These are phyloP conservation scores for Xylaria venustula DNA, from an alignment of 495 filamentous ascomycete species.

Conservation along the genomic window DNA sequence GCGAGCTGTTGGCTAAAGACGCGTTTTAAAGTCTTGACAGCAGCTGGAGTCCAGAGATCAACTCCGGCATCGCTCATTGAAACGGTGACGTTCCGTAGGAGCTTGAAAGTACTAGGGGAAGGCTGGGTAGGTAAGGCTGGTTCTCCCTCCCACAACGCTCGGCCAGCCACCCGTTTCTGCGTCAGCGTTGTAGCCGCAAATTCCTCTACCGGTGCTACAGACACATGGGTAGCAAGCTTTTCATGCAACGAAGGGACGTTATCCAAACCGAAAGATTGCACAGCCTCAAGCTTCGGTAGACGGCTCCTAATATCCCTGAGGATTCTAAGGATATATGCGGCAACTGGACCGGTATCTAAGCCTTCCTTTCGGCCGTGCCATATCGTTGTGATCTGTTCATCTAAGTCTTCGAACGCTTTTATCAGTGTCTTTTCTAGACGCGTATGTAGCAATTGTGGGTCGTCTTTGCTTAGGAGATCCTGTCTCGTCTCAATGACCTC, in stretches of 20 bases:
- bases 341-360: slow-evolving; percentile 50
- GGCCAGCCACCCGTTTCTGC: slow-evolving; percentile 44
- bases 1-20: slow-evolving; percentile 47
- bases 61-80: slow-evolving; percentile 68
- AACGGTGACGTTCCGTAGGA: slow-evolving; percentile 62
- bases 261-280: slow-evolving; percentile 45
- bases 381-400: slow-evolving; percentile 49
- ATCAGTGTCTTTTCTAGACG: slow-evolving; percentile 57
- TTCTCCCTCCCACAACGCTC: slow-evolving; percentile 73
- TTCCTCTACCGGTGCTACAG: slow-evolving; percentile 36
- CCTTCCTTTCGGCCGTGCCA: slow-evolving; percentile 45
- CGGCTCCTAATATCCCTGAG: slow-evolving; percentile 71
- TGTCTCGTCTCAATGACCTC: slow-evolving; percentile 66
- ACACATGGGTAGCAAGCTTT: slow-evolving; percentile 44
- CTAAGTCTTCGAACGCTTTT: slow-evolving; percentile 58
- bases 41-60: slow-evolving; percentile 81
- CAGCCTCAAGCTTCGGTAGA: slow-evolving; percentile 51
- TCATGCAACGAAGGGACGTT: slow-evolving; percentile 59
- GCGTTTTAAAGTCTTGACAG: slow-evolving; percentile 62
- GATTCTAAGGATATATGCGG: slow-evolving; percentile 70
- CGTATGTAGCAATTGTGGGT: slow-evolving; percentile 63
- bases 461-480: slow-evolving; percentile 65
- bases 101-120: slow-evolving; percentile 71
- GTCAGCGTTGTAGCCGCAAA: slow-evolving; percentile 36
- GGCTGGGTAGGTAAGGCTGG: slow-evolving; percentile 80